Evolutionary conservation across 1,284 basidiomycete species (phyloP).

Genomic region (Apiotrichum mycotoxinovorans): DNA sequence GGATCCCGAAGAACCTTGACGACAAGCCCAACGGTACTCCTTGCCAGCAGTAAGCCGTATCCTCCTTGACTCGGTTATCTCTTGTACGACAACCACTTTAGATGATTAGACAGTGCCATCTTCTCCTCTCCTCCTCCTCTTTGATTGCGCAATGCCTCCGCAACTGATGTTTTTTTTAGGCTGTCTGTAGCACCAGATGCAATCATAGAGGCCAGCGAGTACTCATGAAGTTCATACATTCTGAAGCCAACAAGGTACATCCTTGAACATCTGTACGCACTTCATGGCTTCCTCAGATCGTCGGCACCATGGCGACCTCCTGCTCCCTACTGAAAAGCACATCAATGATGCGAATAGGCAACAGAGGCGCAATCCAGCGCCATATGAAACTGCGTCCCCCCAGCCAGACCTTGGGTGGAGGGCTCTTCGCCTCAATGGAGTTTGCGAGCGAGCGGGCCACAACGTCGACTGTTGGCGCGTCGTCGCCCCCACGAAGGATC

Average conservation of each 20-base stretch:
- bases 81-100: no score
- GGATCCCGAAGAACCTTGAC: background rate
- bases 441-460: background rate
- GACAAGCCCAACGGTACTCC: background rate
- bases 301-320: no score
- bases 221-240: no score
- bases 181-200: no score
- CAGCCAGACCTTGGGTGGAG: conserved; percentile 4
- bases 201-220: no score
- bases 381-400: background rate
- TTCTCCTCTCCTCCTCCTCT: no score
- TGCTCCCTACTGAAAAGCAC: background rate
- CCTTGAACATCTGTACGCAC: no score
- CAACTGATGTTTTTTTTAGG: no score
- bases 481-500: background rate
- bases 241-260: no score
- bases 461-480: background rate
- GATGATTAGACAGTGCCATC: no score
- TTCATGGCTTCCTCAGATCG: no score
- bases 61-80: background rate
- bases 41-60: background rate
- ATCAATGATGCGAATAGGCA: conserved; percentile 6
- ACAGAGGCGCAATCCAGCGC: conserved; percentile 1
- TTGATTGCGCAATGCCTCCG: no score
- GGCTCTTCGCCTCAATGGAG: background rate